phyloP scores from a whole-genome alignment of 768 basidiomycete genomes.

The Amanita phalloides region DNA sequence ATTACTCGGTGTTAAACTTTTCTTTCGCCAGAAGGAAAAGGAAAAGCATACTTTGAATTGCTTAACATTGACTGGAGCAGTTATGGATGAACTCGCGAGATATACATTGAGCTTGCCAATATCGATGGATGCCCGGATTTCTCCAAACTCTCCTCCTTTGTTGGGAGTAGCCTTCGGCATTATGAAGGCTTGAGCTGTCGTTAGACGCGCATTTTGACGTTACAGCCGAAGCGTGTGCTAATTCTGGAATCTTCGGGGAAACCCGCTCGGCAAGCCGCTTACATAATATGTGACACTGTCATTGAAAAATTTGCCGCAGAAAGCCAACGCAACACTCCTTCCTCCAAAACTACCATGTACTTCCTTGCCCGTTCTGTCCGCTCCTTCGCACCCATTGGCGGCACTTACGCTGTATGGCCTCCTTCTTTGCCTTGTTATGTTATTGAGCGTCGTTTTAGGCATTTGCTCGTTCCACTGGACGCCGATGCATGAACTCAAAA shows the following conservation, averaged over 20 bases:
- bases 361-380: conserved; percentile 57
- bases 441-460: conserved; percentile 26
- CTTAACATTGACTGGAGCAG: conserved; percentile 69
- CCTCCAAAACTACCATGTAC: conserved; percentile 55
- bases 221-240: conserved; percentile 11
- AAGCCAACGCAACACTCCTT: conserved; percentile 22
- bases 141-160: conserved; percentile 70
- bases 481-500: conserved; percentile 94
- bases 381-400: conserved; percentile 47
- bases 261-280: conserved; percentile 24
- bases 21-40: not conserved
- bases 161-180: conserved; percentile 12
- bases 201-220: not conserved
- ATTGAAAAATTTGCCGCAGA: conserved; percentile 30
- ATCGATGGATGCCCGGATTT: conserved; percentile 62
- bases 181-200: not conserved
- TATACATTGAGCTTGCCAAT: conserved; percentile 53
- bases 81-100: conserved; percentile 41
- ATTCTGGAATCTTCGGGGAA: conserved; percentile 20
- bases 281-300: conserved; percentile 21
- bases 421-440: conserved; percentile 5
- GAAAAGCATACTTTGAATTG: conserved; percentile 74
- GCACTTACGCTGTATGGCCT: conserved; percentile 45
- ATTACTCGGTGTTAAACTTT: not conserved
- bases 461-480: conserved; percentile 62